phyloP scores from a whole-genome alignment of 2,329 filamentous ascomycete genomes.

The Periglandula ipomoeae region DNA sequence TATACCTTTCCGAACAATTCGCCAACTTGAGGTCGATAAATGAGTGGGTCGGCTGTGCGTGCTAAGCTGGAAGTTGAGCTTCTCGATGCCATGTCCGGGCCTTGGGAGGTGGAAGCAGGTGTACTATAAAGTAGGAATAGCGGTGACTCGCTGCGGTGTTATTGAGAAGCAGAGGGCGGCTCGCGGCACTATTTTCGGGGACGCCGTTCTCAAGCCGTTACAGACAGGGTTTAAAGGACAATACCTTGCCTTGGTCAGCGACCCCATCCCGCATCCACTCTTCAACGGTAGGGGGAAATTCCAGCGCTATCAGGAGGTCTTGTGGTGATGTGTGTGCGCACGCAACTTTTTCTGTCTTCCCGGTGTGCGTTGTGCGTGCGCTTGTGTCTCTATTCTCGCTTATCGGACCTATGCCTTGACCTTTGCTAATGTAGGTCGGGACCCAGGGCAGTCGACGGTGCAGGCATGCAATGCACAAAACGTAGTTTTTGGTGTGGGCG shows the following conservation, averaged over 20 bases:
- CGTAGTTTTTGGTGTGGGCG: background rate
- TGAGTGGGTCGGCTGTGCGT: background rate
- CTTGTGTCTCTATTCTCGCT: constrained; percentile 6
- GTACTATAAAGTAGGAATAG: background rate
- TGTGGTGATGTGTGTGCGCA: background rate
- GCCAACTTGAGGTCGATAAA: too few species aligned
- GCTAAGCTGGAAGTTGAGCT: background rate
- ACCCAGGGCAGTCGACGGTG: background rate
- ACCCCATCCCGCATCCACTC: background rate
- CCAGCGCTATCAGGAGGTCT: background rate
- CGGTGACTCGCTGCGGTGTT: background rate
- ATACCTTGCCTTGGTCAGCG: background rate
- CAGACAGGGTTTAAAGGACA: too few species aligned
- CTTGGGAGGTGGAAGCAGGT: background rate
- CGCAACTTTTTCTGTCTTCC: background rate
- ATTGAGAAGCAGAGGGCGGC: background rate
- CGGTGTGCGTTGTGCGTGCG: constrained; percentile 3
- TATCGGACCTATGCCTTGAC: constrained; percentile 4
- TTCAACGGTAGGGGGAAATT: background rate
- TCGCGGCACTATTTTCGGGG: background rate
- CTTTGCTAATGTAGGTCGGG: background rate
- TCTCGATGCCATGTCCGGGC: background rate
- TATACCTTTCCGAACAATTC: background rate
- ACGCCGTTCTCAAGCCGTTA: background rate
- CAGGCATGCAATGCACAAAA: background rate